A percentile compares a stretch with the other conserved stretches of the same genome.
Evolutionary conservation across 169 alveolate genomes (phyloP).

Genomic region (Babesia caballi): DNA sequence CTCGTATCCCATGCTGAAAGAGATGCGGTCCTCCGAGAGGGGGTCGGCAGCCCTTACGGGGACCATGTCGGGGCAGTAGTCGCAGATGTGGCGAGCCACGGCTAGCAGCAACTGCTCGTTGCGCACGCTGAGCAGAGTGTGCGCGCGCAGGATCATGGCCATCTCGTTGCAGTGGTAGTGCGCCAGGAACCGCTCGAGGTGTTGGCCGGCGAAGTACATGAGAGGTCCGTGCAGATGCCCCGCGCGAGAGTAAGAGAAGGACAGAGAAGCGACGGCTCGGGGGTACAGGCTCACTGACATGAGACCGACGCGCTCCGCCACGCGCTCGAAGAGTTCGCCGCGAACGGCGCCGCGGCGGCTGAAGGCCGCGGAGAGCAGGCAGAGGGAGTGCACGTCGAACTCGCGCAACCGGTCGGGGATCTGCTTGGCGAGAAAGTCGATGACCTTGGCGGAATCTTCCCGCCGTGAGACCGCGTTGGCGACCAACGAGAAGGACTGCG

Average conservation of each 20-base stretch:
- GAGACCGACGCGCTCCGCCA: slow-evolving; percentile 74
- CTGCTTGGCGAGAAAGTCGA: slow-evolving; percentile 2
- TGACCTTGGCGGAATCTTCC: slow-evolving; percentile 3
- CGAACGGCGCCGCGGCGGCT: slow-evolving; percentile 22
- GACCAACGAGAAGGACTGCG: slow-evolving; percentile 26
- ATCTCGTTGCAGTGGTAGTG: slow-evolving; percentile 46
- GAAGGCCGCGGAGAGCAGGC: slow-evolving; percentile 42
- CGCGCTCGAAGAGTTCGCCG: slow-evolving; percentile 28
- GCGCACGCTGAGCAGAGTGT: slow-evolving; percentile 23
- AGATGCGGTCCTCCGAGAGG: not conserved
- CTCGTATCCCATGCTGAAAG: not conserved
- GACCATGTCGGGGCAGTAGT: slow-evolving; percentile 41
- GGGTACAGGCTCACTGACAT: slow-evolving; percentile 68
- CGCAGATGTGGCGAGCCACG: slow-evolving; percentile 17
- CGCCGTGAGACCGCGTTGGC: slow-evolving; percentile 35
- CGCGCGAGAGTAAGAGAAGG: slow-evolving; percentile 68
- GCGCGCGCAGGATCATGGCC: slow-evolving; percentile 46
- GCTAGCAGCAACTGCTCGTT: slow-evolving; percentile 31
- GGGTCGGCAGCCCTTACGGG: slow-evolving; percentile 18
- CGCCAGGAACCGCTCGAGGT: slow-evolving; percentile 34
- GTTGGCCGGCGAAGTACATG: slow-evolving; percentile 64
- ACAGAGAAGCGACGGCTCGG: slow-evolving; percentile 66
- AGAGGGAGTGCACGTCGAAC: slow-evolving; percentile 55
- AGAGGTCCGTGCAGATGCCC: slow-evolving; percentile 74
- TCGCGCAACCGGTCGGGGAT: slow-evolving; percentile 22